A percentile compares a stretch with the other conserved stretches of the same genome.
phyloP scores from a whole-genome alignment of 441 rosid species.

The Pelargonium citronellum region DNA sequence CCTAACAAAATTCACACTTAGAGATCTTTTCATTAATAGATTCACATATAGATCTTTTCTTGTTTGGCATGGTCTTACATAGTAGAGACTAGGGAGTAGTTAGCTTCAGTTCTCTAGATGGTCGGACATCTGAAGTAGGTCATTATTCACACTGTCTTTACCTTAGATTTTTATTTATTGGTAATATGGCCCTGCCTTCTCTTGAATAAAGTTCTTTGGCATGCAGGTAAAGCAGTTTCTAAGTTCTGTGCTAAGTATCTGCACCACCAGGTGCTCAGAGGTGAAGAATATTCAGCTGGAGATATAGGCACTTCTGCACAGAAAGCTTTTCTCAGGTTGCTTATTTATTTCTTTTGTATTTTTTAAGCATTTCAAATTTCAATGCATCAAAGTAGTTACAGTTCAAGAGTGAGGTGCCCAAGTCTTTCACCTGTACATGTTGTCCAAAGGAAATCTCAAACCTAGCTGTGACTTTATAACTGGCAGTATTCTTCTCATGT shows the following conservation, averaged over 20 bases:
- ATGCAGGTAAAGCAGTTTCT: slow-evolving; percentile 82
- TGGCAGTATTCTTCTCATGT: neutral
- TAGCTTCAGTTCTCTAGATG: neutral
- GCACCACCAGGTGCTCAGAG: slow-evolving; percentile 68
- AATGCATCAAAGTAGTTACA: neutral
- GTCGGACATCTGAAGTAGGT: slow-evolving; percentile 1
- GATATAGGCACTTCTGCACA: slow-evolving; percentile 61
- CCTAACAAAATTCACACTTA: neutral
- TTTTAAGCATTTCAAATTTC: slow-evolving; percentile 10
- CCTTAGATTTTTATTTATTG: neutral
- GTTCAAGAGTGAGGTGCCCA: slow-evolving; percentile 15
- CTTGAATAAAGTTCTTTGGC: slow-evolving; percentile 14
- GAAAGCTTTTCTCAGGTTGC: slow-evolving; percentile 73
- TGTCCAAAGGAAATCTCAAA: slow-evolving; percentile 14
- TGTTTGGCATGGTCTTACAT: neutral
- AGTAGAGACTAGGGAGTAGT: neutral
- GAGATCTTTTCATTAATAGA: neutral
- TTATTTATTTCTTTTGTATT: slow-evolving; percentile 10
- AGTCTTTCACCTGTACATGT: slow-evolving; percentile 10
- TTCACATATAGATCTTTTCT: slow-evolving; percentile 1
- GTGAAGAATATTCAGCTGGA: slow-evolving; percentile 67
- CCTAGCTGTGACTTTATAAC: slow-evolving; percentile 1
- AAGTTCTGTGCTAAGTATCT: slow-evolving; percentile 86
- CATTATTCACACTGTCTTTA: neutral
- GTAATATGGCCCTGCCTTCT: slow-evolving; percentile 9